Evolutionary conservation across 2,329 filamentous ascomycete species (phyloP).

Genomic region (Ilyonectria sp.): DNA sequence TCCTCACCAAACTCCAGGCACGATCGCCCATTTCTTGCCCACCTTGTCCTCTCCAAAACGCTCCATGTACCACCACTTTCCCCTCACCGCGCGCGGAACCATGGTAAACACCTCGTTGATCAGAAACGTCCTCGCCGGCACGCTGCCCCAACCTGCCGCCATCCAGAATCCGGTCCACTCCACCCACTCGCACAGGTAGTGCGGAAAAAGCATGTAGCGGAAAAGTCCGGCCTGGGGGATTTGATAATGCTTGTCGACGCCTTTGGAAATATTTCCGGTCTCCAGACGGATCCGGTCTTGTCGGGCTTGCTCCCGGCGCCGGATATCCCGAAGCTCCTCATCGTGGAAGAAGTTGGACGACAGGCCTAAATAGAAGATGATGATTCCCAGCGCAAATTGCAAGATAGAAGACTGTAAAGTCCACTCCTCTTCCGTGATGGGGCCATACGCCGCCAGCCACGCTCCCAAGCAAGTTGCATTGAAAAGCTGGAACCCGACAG

Average conservation of each 20-base stretch:
- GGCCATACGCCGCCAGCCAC: conserved; percentile 88
- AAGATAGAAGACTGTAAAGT: conserved; percentile 53
- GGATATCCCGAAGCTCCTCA: conserved; percentile 89
- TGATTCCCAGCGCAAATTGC: conserved; percentile 75
- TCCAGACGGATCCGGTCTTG: conserved; percentile 61
- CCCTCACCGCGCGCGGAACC: conserved; percentile 87
- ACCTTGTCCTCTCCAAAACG: conserved; percentile 91
- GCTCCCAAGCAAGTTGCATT: conserved; percentile 85
- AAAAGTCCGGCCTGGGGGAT: conserved; percentile 90
- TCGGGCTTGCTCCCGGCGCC: conserved; percentile 76
- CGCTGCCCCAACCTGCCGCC: conserved; percentile 75
- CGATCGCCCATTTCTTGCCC: conserved; percentile 79
- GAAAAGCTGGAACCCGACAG: conserved; percentile 80
- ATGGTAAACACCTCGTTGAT: conserved; percentile 92
- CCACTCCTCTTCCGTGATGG: conserved; percentile 71
- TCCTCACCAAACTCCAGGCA: conserved; percentile 65
- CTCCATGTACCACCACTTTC: conserved; percentile 87
- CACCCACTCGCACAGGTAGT: conserved; percentile 97
- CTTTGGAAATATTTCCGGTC: conserved; percentile 32
- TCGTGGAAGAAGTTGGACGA: conserved; percentile 90
- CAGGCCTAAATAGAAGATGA: conserved; percentile 83
- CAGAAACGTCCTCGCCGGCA: conserved; percentile 85
- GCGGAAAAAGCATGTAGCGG: conserved; percentile 86
- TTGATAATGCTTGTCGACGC: conserved; percentile 83
- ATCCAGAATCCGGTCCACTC: conserved; percentile 95